Percentiles rank a stretch among this genome's conserved stretches.
Conservation (phyloP, 768 basidiomycete genomes). For the Pleurotus citrinopileatus region DNA sequence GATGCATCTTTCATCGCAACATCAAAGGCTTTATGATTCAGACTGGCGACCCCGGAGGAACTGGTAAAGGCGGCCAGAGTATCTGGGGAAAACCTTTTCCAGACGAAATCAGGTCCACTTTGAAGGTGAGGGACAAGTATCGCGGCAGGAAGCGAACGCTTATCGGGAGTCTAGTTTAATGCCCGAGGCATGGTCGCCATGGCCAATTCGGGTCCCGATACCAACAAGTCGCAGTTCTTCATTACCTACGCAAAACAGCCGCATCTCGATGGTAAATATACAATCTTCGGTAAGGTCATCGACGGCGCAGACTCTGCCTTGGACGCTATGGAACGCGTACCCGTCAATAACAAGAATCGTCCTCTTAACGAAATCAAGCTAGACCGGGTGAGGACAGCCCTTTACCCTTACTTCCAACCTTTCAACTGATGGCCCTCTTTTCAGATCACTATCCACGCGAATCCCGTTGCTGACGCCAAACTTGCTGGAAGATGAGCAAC, state of each 20-base stretch:
- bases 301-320: slow-evolving; percentile 94
- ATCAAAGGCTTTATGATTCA: slow-evolving; percentile 97
- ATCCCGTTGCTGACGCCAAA: slow-evolving; percentile 86
- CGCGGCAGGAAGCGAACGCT: slow-evolving; percentile 21
- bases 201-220: slow-evolving; percentile 94
- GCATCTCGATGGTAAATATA: slow-evolving; percentile 92
- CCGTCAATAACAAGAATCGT: slow-evolving; percentile 87
- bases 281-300: slow-evolving; percentile 97
- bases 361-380: slow-evolving; percentile 86
- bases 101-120: slow-evolving; percentile 91
- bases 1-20: slow-evolving; percentile 87
- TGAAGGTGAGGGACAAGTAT: slow-evolving; percentile 64
- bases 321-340: slow-evolving; percentile 90
- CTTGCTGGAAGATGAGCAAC: slow-evolving; percentile 21
- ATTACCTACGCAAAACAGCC: slow-evolving; percentile 90
- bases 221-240: slow-evolving; percentile 92
- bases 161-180: slow-evolving; percentile 69
- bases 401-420: too few relatives aligned
- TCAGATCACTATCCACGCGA: slow-evolving; percentile 88
- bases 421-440: slow-evolving; percentile 9
- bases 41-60: slow-evolving; percentile 84
- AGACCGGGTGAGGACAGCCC: slow-evolving; percentile 55
- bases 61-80: slow-evolving; percentile 95
- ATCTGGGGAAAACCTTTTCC: slow-evolving; percentile 92
- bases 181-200: slow-evolving; percentile 93